phyloP scores from a whole-genome alignment of 495 filamentous ascomycete species.

The Daldinia caldariorum region DNA sequence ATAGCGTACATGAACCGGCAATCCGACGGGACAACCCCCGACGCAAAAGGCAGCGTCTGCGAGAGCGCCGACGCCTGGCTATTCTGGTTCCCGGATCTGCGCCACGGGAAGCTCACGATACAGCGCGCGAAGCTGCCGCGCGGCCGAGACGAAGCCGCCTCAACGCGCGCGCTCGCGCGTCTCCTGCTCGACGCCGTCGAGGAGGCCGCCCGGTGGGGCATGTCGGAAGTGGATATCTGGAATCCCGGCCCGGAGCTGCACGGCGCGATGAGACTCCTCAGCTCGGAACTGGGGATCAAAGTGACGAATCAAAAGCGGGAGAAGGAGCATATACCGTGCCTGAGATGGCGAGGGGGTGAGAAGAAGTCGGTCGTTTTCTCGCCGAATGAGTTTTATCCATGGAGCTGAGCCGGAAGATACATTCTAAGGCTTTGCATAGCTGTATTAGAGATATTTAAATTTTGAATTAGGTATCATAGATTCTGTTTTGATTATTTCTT shows the following conservation, averaged over 20 bases:
- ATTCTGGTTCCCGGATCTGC: slow-evolving; percentile 39
- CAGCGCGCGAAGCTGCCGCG: slow-evolving; percentile 24
- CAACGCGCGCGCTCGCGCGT: slow-evolving; percentile 7
- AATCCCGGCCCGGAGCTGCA: slow-evolving; percentile 19
- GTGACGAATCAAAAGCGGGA: slow-evolving; percentile 23
- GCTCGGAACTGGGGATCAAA: slow-evolving; percentile 6
- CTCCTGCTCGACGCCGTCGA: slow-evolving; percentile 27
- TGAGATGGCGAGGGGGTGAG: slow-evolving; percentile 33
- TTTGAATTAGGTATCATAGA: not conserved
- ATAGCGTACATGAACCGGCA: slow-evolving; percentile 24
- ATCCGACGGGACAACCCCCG: not conserved
- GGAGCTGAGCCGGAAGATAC: slow-evolving; percentile 29
- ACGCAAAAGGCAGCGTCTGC: slow-evolving; percentile 38
- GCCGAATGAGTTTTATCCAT: slow-evolving; percentile 39
- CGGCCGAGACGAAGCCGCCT: not conserved
- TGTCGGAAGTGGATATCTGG: slow-evolving; percentile 30
- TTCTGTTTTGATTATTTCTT: not conserved
- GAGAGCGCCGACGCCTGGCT: slow-evolving; percentile 34
- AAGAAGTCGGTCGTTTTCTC: slow-evolving; percentile 15
- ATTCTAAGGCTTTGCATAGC: not conserved
- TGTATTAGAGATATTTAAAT: not conserved
- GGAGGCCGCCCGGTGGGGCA: slow-evolving; percentile 19
- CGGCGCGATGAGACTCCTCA: slow-evolving; percentile 16
- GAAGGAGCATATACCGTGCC: slow-evolving; percentile 22
- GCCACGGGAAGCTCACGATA: slow-evolving; percentile 17